Evolutionary conservation across 345 rosid species (phyloP), one percentile per base, ranked within the genome.

Genomic region (Gossypium ekmanianum): DNA sequence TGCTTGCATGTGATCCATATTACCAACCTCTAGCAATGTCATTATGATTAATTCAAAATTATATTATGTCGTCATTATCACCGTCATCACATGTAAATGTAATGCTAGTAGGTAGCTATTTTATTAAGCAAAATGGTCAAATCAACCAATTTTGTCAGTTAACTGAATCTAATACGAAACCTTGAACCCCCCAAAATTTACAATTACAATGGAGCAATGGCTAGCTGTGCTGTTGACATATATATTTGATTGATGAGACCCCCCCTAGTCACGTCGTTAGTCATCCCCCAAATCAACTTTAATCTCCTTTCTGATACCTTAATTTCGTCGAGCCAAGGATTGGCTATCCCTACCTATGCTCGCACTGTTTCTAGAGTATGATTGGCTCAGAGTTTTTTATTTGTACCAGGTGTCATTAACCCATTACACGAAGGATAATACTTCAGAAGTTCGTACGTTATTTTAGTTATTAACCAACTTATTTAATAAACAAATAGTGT

Each of bases 311-410:
- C 45, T 74, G 87, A 88, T 85, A 87, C 98, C 98, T 94, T 94
- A 92, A 92, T 80, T 79, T 83, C 84, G 76, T 92, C 97, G 97
- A 94, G 83, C 83, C 68, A 82, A 82, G 84, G 94, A 90, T 84
- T 88, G 93, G 97, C 79, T 87, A 82, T 39, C 82, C 71, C 82
- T 76, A 83, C 85, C 62, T 5, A 57, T 57, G 62, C 29, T 57
- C 13, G 29, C 62, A 74, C 74, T 74, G 68, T 45, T 76, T 57
- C 79, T 79, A 80, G 57, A 76, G 75, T 65, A 80, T 86, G 89
- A 89, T 89, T 94, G 93, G 94, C 77, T 78, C 52, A 72, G 76
- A 68, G 43, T 58, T 26, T 70, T 81, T 77, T 20, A 71, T 63
- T 69, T 26, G 0, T n/a, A 74, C 84, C 91, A 88, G 78, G 82